These are phyloP conservation scores for Saccharomycopsis sp. DNA, from an alignment of 805 yeast genomes.

Conservation along the genomic window DNA sequence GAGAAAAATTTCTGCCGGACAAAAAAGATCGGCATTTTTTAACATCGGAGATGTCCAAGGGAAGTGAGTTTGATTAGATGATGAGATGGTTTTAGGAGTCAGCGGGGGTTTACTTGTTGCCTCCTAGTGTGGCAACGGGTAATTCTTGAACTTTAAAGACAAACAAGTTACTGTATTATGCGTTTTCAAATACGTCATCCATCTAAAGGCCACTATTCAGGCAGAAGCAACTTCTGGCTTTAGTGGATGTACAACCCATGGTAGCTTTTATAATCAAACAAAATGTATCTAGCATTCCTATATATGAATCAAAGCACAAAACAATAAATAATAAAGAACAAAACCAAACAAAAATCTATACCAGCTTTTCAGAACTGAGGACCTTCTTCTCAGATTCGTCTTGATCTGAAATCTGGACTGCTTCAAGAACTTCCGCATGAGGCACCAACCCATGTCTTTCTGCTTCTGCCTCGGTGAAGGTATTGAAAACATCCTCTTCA, in stretches of 20 bases:
- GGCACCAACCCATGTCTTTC: conserved; percentile 23
- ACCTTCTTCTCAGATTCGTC: not conserved
- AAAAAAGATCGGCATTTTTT: not conserved
- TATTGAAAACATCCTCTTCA: conserved; percentile 25
- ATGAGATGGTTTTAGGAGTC: too few species aligned
- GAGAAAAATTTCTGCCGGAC: not conserved
- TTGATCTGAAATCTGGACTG: not conserved
- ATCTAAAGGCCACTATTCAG: too few species aligned
- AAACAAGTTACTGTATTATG: too few species aligned
- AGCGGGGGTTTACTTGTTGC: too few species aligned
- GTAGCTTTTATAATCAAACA: too few species aligned
- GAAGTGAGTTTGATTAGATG: too few species aligned
- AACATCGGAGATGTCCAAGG: not conserved
- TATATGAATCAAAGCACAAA: not conserved
- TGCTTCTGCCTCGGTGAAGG: conserved; percentile 29
- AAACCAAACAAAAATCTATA: not conserved
- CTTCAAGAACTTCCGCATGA: not conserved
- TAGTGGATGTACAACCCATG: too few species aligned
- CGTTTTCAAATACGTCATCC: too few species aligned
- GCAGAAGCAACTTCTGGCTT: too few species aligned
- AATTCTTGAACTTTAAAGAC: too few species aligned
- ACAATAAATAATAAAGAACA: not conserved
- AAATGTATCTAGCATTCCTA: not conserved
- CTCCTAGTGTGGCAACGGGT: too few species aligned
- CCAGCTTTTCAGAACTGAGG: not conserved